Evolutionary conservation across 805 yeast species (phyloP).

Genomic region (Nakazawaea pomicola): DNA sequence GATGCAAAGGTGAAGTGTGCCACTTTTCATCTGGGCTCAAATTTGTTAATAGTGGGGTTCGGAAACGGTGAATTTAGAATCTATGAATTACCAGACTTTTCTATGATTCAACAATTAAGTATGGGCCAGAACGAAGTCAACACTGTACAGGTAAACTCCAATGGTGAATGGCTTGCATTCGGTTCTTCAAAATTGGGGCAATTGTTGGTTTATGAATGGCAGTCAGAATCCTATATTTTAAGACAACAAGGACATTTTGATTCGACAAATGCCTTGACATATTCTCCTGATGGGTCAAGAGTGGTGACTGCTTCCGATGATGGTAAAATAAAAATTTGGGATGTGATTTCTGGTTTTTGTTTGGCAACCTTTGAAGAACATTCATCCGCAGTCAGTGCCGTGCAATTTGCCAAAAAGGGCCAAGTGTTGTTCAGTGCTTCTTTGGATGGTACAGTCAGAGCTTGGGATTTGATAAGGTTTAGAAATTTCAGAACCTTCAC

Average conservation of each 20-base stretch:
- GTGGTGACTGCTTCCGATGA: conserved; percentile 94
- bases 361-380: conserved; percentile 90
- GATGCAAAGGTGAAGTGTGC: conserved; percentile 74
- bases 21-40: conserved; percentile 70
- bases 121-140: conserved; percentile 91
- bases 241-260: conserved; percentile 98
- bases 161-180: conserved; percentile 97
- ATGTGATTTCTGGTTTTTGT: conserved; percentile 86
- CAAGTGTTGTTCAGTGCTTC: conserved; percentile 90
- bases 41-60: conserved; percentile 83
- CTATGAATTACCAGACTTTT: conserved; percentile 80
- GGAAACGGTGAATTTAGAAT: conserved; percentile 85
- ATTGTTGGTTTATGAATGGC: conserved; percentile 96
- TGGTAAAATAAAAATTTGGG: conserved; percentile 97
- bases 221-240: conserved; percentile 88
- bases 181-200: conserved; percentile 93
- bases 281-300: conserved; percentile 92
- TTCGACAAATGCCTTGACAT: conserved; percentile 73
- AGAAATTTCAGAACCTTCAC: conserved; percentile 94
- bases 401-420: conserved; percentile 83
- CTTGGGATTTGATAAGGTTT: conserved; percentile 92
- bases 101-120: conserved; percentile 75
- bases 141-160: conserved; percentile 68
- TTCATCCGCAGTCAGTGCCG: conserved; percentile 80
- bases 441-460: conserved; percentile 93